These are phyloP conservation scores for Termitomyces sp. DNA, from an alignment of 768 basidiomycete genomes.

Conservation along the genomic window DNA sequence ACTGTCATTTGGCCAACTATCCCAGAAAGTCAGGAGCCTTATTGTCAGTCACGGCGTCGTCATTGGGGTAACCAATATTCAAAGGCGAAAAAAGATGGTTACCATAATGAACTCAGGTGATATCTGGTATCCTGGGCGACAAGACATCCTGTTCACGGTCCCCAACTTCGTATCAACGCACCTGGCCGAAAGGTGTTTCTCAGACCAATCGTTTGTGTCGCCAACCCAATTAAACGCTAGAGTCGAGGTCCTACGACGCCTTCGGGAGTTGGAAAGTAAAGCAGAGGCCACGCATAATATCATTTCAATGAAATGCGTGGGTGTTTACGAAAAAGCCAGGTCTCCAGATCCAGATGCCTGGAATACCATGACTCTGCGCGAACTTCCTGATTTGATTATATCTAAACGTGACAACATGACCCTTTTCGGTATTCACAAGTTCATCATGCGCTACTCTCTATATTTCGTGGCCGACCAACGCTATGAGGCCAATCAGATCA, in stretches of 20 bases:
- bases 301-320: constrained; percentile 20
- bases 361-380: constrained; percentile 45
- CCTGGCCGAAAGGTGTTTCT: constrained; percentile 46
- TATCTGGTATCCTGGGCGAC: constrained; percentile 37
- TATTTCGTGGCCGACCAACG: constrained; percentile 47
- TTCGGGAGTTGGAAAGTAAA: constrained; percentile 47
- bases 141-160: constrained; percentile 59
- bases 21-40: constrained; percentile 25
- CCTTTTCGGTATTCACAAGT: constrained; percentile 54
- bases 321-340: constrained; percentile 42
- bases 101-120: constrained; percentile 46
- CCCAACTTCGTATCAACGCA: constrained; percentile 47
- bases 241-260: constrained; percentile 52
- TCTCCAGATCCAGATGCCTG: constrained; percentile 45
- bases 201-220: constrained; percentile 19
- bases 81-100: constrained; percentile 15
- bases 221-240: constrained; percentile 49
- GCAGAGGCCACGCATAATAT: constrained; percentile 36
- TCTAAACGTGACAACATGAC: constrained; percentile 25
- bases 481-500: constrained; percentile 45
- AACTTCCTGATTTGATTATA: constrained; percentile 44
- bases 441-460: constrained; percentile 48
- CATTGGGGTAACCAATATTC: constrained; percentile 20
- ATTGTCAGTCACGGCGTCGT: constrained; percentile 27
- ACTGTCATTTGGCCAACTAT: constrained; percentile 10